Percentiles rank a stretch among this genome's conserved stretches.
Conservation (phyloP, 1,139 yeast species). For the Arxiozyma heterogenica region DNA sequence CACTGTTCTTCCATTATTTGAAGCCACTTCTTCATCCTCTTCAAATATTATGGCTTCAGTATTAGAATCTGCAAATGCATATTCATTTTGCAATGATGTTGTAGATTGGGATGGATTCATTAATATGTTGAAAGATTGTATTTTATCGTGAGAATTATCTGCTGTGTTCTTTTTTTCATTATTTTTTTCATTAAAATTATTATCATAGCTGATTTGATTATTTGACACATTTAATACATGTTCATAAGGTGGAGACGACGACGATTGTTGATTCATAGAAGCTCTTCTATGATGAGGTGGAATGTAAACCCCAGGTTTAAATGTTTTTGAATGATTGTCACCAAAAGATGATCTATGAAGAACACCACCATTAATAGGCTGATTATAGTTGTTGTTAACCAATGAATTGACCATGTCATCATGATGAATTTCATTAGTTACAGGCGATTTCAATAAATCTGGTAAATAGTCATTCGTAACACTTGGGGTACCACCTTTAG, state of each 20-base stretch:
- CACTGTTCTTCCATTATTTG: constrained; percentile 14
- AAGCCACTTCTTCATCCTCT: constrained; percentile 20
- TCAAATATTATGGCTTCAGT: constrained; percentile 28
- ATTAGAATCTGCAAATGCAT: constrained; percentile 23
- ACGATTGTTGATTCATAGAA: constrained; percentile 8
- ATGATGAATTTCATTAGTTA: not conserved
- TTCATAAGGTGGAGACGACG: constrained; percentile 13
- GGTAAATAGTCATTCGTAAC: constrained; percentile 19
- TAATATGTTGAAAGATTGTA: constrained; percentile 4
- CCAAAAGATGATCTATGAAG: not conserved
- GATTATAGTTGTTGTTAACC: not conserved
- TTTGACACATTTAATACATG: constrained; percentile 19
- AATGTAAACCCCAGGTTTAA: constrained; percentile 32
- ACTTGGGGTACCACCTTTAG: not conserved
- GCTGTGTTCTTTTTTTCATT: not conserved
- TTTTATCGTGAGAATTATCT: not conserved
- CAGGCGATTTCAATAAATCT: constrained; percentile 28
- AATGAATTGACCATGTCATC: not conserved
- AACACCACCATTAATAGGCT: not conserved
- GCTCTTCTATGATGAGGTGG: constrained; percentile 43
- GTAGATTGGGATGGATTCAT: constrained; percentile 21
- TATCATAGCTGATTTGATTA: constrained; percentile 16
- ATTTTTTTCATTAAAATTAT: not conserved
- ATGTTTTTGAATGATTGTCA: constrained; percentile 13
- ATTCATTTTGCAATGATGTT: constrained; percentile 23